These are phyloP conservation scores for Vanderwaltozyma yarrowii DNA, from an alignment of 805 yeast genomes.

Conservation along the genomic window DNA sequence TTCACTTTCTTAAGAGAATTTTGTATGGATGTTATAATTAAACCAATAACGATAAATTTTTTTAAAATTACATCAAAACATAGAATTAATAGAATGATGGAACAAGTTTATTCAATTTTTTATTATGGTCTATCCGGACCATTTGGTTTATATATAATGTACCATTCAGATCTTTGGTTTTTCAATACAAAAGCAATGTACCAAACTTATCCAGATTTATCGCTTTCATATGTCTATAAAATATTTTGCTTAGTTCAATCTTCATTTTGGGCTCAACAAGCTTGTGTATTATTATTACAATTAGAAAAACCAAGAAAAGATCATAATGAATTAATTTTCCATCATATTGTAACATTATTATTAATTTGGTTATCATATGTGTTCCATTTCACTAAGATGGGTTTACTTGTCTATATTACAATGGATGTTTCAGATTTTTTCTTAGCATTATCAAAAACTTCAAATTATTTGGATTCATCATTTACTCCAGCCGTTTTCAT, in stretches of 20 bases:
- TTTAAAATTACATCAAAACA: slow-evolving; percentile 31
- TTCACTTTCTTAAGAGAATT: slow-evolving; percentile 91
- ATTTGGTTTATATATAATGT: slow-evolving; percentile 83
- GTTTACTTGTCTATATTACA: slow-evolving; percentile 78
- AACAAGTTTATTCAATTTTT: slow-evolving; percentile 76
- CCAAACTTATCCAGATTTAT: slow-evolving; percentile 69
- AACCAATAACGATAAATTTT: slow-evolving; percentile 58
- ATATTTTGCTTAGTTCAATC: slow-evolving; percentile 85
- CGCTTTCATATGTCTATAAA: slow-evolving; percentile 62
- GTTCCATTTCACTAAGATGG: slow-evolving; percentile 96
- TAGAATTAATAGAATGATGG: slow-evolving; percentile 77
- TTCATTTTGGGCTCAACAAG: slow-evolving; percentile 96
- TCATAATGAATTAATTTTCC: slow-evolving; percentile 80
- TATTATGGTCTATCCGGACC: slow-evolving; percentile 80
- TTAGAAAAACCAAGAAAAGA: slow-evolving; percentile 95
- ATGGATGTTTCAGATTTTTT: slow-evolving; percentile 95
- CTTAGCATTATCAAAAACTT: slow-evolving; percentile 72
- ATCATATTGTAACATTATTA: slow-evolving; percentile 84
- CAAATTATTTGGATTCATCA: slow-evolving; percentile 70
- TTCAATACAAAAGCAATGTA: slow-evolving; percentile 81
- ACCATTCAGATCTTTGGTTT: slow-evolving; percentile 73
- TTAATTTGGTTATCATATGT: slow-evolving; percentile 80
- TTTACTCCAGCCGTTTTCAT: slow-evolving; percentile 55
- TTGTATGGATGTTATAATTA: slow-evolving; percentile 68
- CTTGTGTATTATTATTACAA: slow-evolving; percentile 69